phyloP scores from a whole-genome alignment of 2,329 filamentous ascomycete species.

The Zymoseptoria tritici region DNA sequence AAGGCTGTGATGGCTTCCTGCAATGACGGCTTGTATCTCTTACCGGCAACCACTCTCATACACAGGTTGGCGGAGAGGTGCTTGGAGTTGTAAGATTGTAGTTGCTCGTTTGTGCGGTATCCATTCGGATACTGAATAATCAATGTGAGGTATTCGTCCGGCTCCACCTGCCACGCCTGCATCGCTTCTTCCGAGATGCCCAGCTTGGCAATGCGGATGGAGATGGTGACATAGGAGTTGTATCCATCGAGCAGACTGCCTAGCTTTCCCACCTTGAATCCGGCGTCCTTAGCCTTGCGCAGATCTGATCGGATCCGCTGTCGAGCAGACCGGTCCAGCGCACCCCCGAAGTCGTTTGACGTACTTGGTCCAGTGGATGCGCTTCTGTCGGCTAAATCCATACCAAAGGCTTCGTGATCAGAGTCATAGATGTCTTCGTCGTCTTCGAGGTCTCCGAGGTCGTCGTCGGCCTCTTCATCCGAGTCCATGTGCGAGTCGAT shows the following conservation, averaged over 20 bases:
- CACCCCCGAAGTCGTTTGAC: background rate
- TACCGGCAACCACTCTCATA: conserved; percentile 63
- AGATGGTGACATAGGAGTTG: conserved; percentile 55
- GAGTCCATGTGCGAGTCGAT: conserved; percentile 29
- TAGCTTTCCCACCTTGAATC: conserved; percentile 62
- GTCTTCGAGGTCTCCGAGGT: conserved; percentile 32
- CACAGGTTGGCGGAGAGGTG: conserved; percentile 36
- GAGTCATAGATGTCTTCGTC: conserved; percentile 30
- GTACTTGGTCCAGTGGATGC: background rate
- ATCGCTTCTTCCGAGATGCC: conserved; percentile 66
- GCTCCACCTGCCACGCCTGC: conserved; percentile 66
- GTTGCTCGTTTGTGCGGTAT: conserved; percentile 54
- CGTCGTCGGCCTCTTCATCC: conserved; percentile 30
- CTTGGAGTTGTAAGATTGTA: conserved; percentile 38
- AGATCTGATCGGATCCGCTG: conserved; percentile 47
- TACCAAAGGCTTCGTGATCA: conserved; percentile 23
- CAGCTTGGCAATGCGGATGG: conserved; percentile 62
- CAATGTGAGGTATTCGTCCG: conserved; percentile 63
- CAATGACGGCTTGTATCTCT: conserved; percentile 62
- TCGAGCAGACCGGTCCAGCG: conserved; percentile 9
- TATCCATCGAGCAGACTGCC: conserved; percentile 43
- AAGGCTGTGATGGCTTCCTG: conserved; percentile 50
- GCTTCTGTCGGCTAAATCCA: background rate
- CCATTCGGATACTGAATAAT: conserved; percentile 57
- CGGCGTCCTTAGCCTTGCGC: conserved; percentile 51